phyloP scores from a whole-genome alignment of 2,329 filamentous ascomycete genomes.

The Hypoxylon sp. region DNA sequence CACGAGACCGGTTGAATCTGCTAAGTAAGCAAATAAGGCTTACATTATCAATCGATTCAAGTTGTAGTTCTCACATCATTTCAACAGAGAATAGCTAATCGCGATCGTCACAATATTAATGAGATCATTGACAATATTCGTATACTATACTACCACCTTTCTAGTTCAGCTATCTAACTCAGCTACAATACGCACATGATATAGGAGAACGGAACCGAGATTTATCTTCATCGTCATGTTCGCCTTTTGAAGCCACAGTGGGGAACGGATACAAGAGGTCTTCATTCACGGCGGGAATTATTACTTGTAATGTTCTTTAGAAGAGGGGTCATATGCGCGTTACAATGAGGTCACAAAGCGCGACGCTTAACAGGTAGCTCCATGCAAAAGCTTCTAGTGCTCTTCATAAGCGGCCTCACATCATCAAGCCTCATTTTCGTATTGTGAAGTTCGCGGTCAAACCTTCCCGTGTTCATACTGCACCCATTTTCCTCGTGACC shows the following conservation, averaged over 20 bases:
- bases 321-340: not conserved
- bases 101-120: not conserved
- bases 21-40: not conserved
- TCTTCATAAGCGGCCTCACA: not conserved
- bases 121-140: conserved; percentile 17
- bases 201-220: not conserved
- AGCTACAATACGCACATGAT: conserved; percentile 8
- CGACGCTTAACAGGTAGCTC: too few relatives aligned
- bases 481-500: too few relatives aligned
- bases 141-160: not conserved
- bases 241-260: not conserved
- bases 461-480: not conserved
- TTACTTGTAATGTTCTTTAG: not conserved
- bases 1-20: not conserved
- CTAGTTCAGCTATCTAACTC: conserved; percentile 7
- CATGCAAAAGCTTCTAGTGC: not conserved
- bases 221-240: not conserved
- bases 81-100: not conserved
- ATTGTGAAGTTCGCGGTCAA: not conserved
- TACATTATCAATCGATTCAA: not conserved
- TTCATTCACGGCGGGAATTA: not conserved
- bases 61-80: not conserved
- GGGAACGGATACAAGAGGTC: not conserved
- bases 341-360: too few relatives aligned
- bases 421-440: not conserved